Evolutionary conservation across 441 rosid genomes (phyloP), one percentile per base, ranked within the genome.

Genomic region (Melastoma candidum): DNA sequence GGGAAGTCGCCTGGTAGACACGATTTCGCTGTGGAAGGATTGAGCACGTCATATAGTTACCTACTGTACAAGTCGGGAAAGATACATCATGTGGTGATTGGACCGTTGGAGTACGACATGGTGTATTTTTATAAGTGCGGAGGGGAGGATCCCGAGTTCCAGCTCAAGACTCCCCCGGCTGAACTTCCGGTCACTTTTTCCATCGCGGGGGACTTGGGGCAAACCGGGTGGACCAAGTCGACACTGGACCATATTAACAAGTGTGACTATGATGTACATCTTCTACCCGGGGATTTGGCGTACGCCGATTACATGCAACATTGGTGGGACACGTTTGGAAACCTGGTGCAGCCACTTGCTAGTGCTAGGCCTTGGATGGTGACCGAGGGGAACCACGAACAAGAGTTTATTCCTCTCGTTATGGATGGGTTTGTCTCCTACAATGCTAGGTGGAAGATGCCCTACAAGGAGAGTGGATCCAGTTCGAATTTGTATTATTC

Each of bases 291-390:
- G 25, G 97, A 93, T 63, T 92, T 93, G 59, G 75, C 97, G 13
- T 93, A 93, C 63, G 96, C 98, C 3, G 97, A 93, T 76, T 84
- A 71, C 69, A 44, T 84, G 74, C 97, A 93, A 74, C 86, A 68
- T 46, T 68, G 57, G 54, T 93, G 98, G 98, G 98, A 93, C 63
- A 73, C 95, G 7, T 93, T 93, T 61, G 97, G 97, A 3, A 76
- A 84, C 63, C 71, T 93, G 47, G 93, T 93, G 48, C 74, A 93
- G 81, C 97, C 95, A 41, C 85, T 93, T 49, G 95, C 98, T 17
- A 93, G 97, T 67, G 74, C 90, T 17, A 84, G 83, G 69, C 95
- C 98, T 0, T 93, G 98, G 98, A 93, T 93, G 98, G 98, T 93
- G 44, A 93, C 98, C 0, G 65, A 88, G 70, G 98, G 96, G 53